Base-by-base conservation (phyloP, 2,329 filamentous ascomycete species). In the Fusarium dlaminii region DNA sequence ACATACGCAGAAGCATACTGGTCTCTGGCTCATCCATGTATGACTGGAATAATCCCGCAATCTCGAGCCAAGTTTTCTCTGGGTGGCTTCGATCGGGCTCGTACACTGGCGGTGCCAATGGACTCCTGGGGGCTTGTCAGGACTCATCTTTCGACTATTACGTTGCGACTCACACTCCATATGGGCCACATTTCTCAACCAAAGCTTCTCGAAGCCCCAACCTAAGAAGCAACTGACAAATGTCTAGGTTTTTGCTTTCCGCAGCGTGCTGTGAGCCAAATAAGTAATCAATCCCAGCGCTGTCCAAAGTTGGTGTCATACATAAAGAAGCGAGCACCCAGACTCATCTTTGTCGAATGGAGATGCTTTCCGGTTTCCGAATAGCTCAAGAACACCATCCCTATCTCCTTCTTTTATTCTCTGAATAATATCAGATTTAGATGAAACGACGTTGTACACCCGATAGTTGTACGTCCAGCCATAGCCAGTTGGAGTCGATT, bases 401-500 rank as follows among this genome's bases (percentile, higher is more conserved):
- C 20, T 60, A 4, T 80, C 78, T 4, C 79, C 79, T 0, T 22
- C 13, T 2, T 4, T 0, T 4, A 79, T 55, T 8, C 8, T 70
- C 2, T 20, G 22, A 0, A 80, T 56, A 8, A 80, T 60, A 3
- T 79, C 69, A 2, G 75, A 72, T 0, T 75, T 4, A 0, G 18
- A 9, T 0, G 77, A 51, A 2, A 79, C 49, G 2, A 79, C 46
- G 5, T 79, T 80, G 10, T 80, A 80, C 3, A 71, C 54, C 1
- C 78, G 49, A 7, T 63, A 79, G 3, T 48, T 73, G 30, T 42
- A 49, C 1, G n/a, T 43, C 55, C 61, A 63, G 1, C 61, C 36
- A 11, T 3, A 46, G 24, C 42, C 34, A 1, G 63, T 61, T 3
- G 75, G 75, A 0, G 29, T 45, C 0, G 72, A 79, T 3, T 67